Evolutionary conservation across 2,329 filamentous ascomycete species (phyloP), one percentile per base, ranked within the genome.

Genomic region (Raffaelea arxii): DNA sequence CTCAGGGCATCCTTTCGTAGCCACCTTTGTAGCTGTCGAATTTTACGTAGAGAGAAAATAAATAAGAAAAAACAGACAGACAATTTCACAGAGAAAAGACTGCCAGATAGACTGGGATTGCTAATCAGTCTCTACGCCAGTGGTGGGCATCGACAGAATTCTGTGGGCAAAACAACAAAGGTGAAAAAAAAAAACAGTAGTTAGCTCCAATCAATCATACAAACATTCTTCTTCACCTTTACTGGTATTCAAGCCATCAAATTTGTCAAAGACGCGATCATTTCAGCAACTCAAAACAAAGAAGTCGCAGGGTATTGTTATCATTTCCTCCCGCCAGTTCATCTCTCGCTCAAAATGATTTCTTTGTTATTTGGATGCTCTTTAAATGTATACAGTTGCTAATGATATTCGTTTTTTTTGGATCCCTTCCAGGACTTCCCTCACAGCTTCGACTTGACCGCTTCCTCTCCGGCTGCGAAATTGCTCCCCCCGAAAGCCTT

Each of bases 401-500:
- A 10, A 32, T 32, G 9, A 32, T 32, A 16, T 32, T 10, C 27
- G 9, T 32, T 9, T 10, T 32, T 32, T 16, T 32, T 32, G 10
- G 10, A 32, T 9, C 27, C n/a, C n/a, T n/a, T 32, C 27, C 27
- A 16, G 10, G 27, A 10, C 9, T 10, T 16, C 16, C 19, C 32
- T 16, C 43, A 53, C 50, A 52, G 40, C 43, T 53, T 53, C 25
- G 48, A 43, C 41, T 42, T 32, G 18, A 11, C 36, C 4, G 41
- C 7, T 18, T 27, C 37, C 4, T 37, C 46, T 22, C 40, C 39
- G 4, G 23, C 38, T 4, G 47, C 49, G 49, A 49, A 54, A 48
- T 49, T 52, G 46, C 32, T 21, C 14, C 59, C 60, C 2, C 64
- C 59, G 30, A 70, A 61, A 1, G 60, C 64, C 43, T 56, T 55